A percentile compares a stretch with the other conserved stretches of the same genome.
phyloP scores from a whole-genome alignment of 1,284 basidiomycete species.

The Clitocybe nebularis region DNA sequence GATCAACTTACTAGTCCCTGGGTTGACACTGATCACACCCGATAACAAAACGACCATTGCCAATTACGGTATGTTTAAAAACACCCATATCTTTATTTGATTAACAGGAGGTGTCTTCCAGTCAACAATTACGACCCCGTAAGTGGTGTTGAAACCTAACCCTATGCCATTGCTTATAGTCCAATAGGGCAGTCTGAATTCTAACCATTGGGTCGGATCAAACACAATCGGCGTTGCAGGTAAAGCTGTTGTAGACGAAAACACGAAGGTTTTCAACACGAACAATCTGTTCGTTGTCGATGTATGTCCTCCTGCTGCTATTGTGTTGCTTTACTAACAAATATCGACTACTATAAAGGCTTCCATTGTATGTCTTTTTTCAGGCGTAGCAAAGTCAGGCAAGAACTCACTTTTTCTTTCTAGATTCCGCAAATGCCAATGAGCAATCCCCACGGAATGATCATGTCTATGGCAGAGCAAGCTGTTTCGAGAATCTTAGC shows the following conservation, averaged over 20 bases:
- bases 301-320: slow-evolving; percentile 24
- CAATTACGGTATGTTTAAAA: slow-evolving; percentile 38
- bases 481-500: slow-evolving; percentile 50
- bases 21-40: slow-evolving; percentile 53
- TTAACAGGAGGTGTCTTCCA: slow-evolving; percentile 16
- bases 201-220: slow-evolving; percentile 59
- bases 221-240: slow-evolving; percentile 37
- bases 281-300: slow-evolving; percentile 50
- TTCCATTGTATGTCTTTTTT: slow-evolving; percentile 27
- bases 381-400: slow-evolving; percentile 1
- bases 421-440: slow-evolving; percentile 41
- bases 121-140: slow-evolving; percentile 48
- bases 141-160: slow-evolving; percentile 9
- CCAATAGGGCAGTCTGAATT: slow-evolving; percentile 35
- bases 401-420: slow-evolving; percentile 22
- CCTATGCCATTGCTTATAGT: background rate
- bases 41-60: slow-evolving; percentile 51
- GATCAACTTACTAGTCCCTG: slow-evolving; percentile 33
- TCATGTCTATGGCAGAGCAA: slow-evolving; percentile 57
- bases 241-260: slow-evolving; percentile 49
- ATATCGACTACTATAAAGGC: slow-evolving; percentile 20
- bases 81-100: background rate
- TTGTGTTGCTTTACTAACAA: slow-evolving; percentile 5
- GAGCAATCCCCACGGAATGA: slow-evolving; percentile 49
- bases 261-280: slow-evolving; percentile 53